phyloP scores from a whole-genome alignment of 2,329 filamentous ascomycete species.

The Aspergillus fumigatiaffinis region DNA sequence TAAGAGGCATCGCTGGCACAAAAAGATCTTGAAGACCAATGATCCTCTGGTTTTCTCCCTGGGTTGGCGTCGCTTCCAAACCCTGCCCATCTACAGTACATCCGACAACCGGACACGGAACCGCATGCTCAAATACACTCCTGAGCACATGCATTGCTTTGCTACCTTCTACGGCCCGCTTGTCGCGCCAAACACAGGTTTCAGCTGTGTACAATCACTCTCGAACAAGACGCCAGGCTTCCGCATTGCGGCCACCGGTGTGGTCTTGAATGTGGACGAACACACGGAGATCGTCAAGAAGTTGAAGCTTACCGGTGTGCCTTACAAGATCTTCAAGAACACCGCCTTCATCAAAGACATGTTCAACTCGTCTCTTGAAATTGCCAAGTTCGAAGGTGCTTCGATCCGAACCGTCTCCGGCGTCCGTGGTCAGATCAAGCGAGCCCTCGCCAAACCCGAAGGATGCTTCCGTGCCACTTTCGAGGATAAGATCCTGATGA shows the following conservation, averaged over 20 bases:
- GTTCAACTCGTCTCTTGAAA: conserved; percentile 89
- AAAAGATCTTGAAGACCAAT: conserved; percentile 97
- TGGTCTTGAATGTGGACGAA: conserved; percentile 90
- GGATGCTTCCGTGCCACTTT: conserved; percentile 96
- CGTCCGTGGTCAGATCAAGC: conserved; percentile 94
- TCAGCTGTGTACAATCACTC: conserved; percentile 88
- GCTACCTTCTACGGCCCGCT: conserved; percentile 93
- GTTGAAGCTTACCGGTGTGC: conserved; percentile 87
- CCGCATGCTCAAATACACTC: conserved; percentile 98
- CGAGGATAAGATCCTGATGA: conserved; percentile 96
- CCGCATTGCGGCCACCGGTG: conserved; percentile 89
- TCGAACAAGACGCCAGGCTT: conserved; percentile 82
- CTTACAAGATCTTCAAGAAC: conserved; percentile 99
- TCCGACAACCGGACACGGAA: conserved; percentile 91
- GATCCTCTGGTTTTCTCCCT: conserved; percentile 96
- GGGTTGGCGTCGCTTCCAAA: conserved; percentile 93
- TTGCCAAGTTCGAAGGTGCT: conserved; percentile 97
- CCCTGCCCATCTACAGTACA: conserved; percentile 87
- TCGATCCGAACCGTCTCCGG: conserved; percentile 95
- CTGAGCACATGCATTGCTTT: conserved; percentile 99
- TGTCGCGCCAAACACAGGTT: conserved; percentile 91
- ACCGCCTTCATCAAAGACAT: conserved; percentile 98
- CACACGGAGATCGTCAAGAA: conserved; percentile 98
- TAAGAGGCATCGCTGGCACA: conserved; percentile 97
- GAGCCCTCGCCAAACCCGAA: conserved; percentile 86